phyloP scores from a whole-genome alignment of 2,329 filamentous ascomycete genomes.

The Periconia sp. region DNA sequence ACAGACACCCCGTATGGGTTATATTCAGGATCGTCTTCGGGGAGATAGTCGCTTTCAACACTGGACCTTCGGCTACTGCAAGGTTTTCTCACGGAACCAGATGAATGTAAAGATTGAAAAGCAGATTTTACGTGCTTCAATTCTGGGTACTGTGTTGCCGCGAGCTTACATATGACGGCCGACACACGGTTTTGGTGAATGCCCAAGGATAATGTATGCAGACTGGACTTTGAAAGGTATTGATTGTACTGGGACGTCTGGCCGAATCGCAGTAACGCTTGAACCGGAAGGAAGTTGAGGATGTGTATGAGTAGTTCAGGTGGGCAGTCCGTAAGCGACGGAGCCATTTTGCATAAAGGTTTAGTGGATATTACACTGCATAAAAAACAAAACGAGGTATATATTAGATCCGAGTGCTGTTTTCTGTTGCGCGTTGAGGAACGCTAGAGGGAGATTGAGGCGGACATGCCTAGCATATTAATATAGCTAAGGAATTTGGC shows the following conservation, averaged over 20 bases:
- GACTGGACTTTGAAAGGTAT: constrained; percentile 30
- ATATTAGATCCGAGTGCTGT: no score
- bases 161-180: constrained; percentile 69
- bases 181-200: constrained; percentile 75
- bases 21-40: constrained; percentile 1
- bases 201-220: constrained; percentile 72
- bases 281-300: constrained; percentile 33
- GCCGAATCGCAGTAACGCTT: constrained; percentile 36
- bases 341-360: constrained; percentile 14
- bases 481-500: background rate
- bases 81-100: background rate
- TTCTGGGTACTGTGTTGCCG: constrained; percentile 11
- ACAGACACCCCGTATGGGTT: constrained; percentile 20
- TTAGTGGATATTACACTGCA: background rate
- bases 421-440: no score
- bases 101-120: constrained; percentile 3
- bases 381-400: background rate
- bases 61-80: background rate
- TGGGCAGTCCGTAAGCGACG: constrained; percentile 27
- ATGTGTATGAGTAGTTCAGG: constrained; percentile 38
- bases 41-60: background rate
- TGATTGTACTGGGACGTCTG: constrained; percentile 31
- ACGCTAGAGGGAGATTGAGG: no score
- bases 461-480: background rate
- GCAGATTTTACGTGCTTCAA: constrained; percentile 6